Base-by-base conservation (phyloP, 2,329 filamentous ascomycete genomes). In the Chalara sp. region DNA sequence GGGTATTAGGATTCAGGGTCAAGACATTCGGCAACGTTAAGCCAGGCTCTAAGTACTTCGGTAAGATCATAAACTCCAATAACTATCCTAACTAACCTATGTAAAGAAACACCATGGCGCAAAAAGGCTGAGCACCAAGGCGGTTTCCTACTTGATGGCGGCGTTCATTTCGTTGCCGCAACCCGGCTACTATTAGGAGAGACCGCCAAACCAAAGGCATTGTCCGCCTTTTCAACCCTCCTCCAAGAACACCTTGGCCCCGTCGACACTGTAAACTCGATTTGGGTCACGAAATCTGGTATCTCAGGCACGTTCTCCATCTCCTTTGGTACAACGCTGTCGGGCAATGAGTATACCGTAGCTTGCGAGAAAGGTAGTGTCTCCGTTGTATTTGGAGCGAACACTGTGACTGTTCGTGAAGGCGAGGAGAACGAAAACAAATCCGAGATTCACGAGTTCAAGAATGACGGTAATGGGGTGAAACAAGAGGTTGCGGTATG, bases 81-180 rank as follows among this genome's bases (percentile, higher is more conserved):
- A 11, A 7, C 13, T 40, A 33, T 32, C 13, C 29, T 21, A 32
- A 12, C 12, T 37, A 31, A 30, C 5, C 41, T 33, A 10, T 10
- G 13, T 30, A 13, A 8, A 63, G 73, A 76, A 55, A 80, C 76
- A 0, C 59, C 68, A 8, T 80, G 86, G 87, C 80, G 87, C 49
- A 84, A 84, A 65, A 76, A 70, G 50, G 86, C 87, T 1, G 73
- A 78, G 48, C 79, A 88, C 63, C 86, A 89, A 67, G 87, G 87
- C 49, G 87, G 87, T 0, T 90, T 89, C 63, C 65, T 90, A 49
- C 77, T 91, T 2, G 87, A 91, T 61, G 85, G 80, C 11, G 87
- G 87, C 42, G 84, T 91, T 30, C 87, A 91, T 66, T 83, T 80
- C 53, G 72, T 83, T 6, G 86, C 86, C 6, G 81, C 70, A 0